These are phyloP conservation scores for Besnoitia besnoiti DNA, from an alignment of 169 alveolate species.

Conservation along the genomic window DNA sequence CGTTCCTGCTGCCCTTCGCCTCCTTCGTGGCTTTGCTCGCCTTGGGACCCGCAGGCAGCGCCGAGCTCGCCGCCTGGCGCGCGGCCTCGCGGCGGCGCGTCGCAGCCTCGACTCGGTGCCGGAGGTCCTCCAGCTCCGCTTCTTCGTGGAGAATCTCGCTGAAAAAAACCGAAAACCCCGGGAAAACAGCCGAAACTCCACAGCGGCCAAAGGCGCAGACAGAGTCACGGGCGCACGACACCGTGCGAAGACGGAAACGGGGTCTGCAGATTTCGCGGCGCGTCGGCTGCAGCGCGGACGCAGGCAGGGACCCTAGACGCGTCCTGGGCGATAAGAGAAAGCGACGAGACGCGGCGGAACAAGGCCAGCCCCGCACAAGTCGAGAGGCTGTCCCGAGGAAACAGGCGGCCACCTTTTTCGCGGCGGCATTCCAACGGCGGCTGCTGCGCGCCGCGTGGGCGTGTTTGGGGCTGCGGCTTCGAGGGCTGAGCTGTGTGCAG, in stretches of 20 bases:
- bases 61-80: neutral
- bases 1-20: neutral
- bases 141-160: constrained; percentile 38
- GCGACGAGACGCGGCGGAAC: no score
- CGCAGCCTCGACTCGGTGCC: neutral
- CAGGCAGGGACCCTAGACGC: no score
- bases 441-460: no score
- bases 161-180: neutral
- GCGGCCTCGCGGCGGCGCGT: constrained; percentile 14
- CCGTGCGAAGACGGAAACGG: no score
- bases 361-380: no score
- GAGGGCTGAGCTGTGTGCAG: no score
- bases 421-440: neutral
- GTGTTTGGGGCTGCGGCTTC: no score
- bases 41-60: no score
- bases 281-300: no score
- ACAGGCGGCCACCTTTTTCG: neutral
- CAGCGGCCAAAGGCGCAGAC: neutral
- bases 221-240: neutral
- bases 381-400: neutral
- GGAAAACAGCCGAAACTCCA: neutral
- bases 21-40: neutral
- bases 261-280: no score
- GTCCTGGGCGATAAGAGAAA: no score
- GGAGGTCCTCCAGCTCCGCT: constrained; percentile 18